phyloP scores from a whole-genome alignment of 192 early-diverging fungal genomes.

The Backusella parvicylindrica region DNA sequence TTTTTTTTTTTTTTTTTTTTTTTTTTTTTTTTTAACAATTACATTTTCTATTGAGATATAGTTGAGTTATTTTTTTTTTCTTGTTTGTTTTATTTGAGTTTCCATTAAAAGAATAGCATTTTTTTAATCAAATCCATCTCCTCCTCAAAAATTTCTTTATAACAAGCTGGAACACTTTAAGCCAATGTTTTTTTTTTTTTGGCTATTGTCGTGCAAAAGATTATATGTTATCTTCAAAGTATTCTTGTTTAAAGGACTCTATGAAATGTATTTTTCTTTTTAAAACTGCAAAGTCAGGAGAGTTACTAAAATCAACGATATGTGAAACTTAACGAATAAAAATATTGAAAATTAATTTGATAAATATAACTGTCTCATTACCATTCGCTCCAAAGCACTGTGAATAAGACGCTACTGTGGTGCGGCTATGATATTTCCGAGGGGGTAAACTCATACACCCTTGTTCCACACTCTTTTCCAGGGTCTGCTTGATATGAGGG shows the following conservation, averaged over 20 bases:
- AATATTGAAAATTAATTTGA: not conserved
- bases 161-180: not conserved
- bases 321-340: not conserved
- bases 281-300: not conserved
- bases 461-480: not conserved
- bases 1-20: no score
- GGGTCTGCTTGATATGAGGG: not conserved
- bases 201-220: not conserved
- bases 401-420: not conserved
- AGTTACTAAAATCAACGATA: not conserved
- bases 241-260: not conserved
- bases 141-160: not conserved
- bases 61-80: no score
- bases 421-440: not conserved
- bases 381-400: not conserved
- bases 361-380: not conserved
- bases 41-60: no score
- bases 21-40: not conserved
- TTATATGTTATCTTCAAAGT: not conserved
- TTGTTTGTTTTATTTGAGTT: no score
- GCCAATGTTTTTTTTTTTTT: not conserved
- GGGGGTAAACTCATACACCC: not conserved
- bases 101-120: no score
- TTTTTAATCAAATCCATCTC: no score
- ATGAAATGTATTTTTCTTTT: not conserved